These are phyloP conservation scores for Pseudomonodictys pantanalensis DNA, from an alignment of 495 filamentous ascomycete genomes.

Conservation along the genomic window DNA sequence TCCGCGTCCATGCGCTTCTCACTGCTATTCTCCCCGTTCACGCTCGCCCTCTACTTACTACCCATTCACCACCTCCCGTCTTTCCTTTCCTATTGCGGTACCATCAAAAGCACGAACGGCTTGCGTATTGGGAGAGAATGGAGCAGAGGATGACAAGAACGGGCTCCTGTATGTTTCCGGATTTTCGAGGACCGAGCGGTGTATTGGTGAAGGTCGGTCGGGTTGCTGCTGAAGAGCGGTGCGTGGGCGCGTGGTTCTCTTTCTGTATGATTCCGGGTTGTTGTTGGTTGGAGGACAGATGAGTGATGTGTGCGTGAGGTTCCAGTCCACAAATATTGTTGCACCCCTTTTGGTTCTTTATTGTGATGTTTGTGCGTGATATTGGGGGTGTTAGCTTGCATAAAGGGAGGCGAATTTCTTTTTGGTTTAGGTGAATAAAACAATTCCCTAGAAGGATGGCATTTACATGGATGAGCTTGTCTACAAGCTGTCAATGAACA, in stretches of 20 bases:
- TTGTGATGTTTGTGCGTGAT: too few species aligned
- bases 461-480: too few species aligned
- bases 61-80: neutral
- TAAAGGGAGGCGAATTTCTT: too few species aligned
- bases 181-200: neutral
- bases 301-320: too few species aligned
- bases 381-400: too few species aligned
- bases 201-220: neutral
- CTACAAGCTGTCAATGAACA: too few species aligned
- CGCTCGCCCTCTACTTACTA: neutral
- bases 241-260: neutral
- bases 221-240: neutral
- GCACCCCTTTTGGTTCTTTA: too few species aligned
- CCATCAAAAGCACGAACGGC: constrained; percentile 7
- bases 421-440: too few species aligned
- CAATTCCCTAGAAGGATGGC: too few species aligned
- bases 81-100: too few species aligned
- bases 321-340: too few species aligned
- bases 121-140: neutral
- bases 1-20: constrained; percentile 7
- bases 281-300: neutral
- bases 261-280: neutral
- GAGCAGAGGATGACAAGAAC: neutral
- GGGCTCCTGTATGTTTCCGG: constrained; percentile 2
- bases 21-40: neutral